Conservation (phyloP, 331 rosid genomes). For the Telfairia occidentalis region DNA sequence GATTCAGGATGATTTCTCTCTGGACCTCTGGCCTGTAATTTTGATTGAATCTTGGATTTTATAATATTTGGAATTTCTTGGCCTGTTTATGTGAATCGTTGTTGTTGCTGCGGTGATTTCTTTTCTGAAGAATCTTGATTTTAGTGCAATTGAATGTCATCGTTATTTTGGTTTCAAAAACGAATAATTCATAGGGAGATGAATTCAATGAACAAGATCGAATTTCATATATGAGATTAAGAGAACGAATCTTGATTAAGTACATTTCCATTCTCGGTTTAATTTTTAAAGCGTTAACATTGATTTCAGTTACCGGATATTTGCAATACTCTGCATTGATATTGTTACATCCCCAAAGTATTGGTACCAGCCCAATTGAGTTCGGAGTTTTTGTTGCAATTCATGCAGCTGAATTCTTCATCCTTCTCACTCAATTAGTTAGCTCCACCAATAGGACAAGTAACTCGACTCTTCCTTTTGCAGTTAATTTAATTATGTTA, state of each 20-base stretch:
- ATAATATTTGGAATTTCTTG: too few species aligned
- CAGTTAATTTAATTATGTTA: neutral
- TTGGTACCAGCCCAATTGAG: neutral
- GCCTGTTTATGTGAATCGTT: too few species aligned
- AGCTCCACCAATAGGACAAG: neutral
- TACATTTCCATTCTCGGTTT: neutral
- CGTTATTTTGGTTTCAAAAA: neutral
- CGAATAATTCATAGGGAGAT: too few species aligned
- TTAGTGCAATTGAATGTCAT: too few species aligned
- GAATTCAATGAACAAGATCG: neutral
- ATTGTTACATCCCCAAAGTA: neutral
- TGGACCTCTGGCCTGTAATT: too few species aligned
- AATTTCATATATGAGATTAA: neutral
- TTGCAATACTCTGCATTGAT: neutral
- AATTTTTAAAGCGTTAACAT: neutral
- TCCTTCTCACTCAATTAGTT: neutral
- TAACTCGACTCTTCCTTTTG: neutral
- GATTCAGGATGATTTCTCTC: too few species aligned
- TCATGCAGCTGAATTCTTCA: neutral
- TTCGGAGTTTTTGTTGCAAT: neutral
- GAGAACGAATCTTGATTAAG: too few species aligned
- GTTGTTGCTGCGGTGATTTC: too few species aligned
- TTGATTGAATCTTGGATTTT: too few species aligned
- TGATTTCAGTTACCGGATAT: neutral
- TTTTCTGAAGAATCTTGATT: too few species aligned